Evolutionary conservation across 768 basidiomycete species (phyloP).

Genomic region (Naematelia encephala): DNA sequence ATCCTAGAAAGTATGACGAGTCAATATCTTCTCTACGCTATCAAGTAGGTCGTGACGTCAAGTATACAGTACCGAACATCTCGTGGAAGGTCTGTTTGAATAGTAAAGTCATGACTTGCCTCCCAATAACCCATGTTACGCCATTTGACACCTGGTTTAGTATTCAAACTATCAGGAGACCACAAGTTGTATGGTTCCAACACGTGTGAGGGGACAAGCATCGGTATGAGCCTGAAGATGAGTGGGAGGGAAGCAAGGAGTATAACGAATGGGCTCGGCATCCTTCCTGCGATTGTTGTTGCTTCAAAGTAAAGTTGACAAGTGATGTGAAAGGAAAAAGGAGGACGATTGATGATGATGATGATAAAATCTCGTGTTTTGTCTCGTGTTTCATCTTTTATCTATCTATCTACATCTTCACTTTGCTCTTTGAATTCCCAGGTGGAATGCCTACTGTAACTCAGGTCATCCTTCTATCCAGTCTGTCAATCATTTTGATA

Average conservation of each 20-base stretch:
- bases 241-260: conserved; percentile 1
- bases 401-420: not conserved
- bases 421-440: too few relatives aligned
- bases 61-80: too few relatives aligned
- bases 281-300: not conserved
- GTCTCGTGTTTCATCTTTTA: not conserved
- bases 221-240: conserved; percentile 8
- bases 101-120: too few relatives aligned
- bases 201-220: conserved; percentile 12
- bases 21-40: too few relatives aligned
- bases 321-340: too few relatives aligned
- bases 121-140: conserved; percentile 44
- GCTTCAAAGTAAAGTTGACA: too few relatives aligned
- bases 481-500: not conserved
- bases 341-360: too few relatives aligned
- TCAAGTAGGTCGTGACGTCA: too few relatives aligned
- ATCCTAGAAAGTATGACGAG: conserved; percentile 16
- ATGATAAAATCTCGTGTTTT: too few relatives aligned
- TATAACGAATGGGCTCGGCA: not conserved
- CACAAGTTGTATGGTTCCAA: conserved; percentile 30
- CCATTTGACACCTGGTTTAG: conserved; percentile 22
- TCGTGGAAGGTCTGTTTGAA: too few relatives aligned
- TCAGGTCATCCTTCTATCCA: not conserved
- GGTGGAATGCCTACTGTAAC: not conserved
- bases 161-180: conserved; percentile 24